phyloP scores from a whole-genome alignment of 108 stramenopile genomes.

The Nitzschia putrida region DNA sequence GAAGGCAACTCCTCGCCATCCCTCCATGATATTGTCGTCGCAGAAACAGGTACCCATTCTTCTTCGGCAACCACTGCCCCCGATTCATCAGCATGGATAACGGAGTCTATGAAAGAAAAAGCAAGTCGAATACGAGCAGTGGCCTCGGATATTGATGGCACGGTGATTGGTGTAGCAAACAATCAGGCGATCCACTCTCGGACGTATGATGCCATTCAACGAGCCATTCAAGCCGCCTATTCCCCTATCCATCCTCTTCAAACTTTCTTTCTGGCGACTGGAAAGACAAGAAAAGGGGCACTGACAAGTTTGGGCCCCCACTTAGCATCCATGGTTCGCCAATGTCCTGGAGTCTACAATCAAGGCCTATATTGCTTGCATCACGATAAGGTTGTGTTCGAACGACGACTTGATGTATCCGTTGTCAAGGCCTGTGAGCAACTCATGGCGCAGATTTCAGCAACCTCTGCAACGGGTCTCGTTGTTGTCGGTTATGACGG shows the following conservation, averaged over 20 bases:
- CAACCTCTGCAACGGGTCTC: conserved; percentile 23
- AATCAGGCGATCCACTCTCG: conserved; percentile 64
- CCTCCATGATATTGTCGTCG: too few relatives aligned
- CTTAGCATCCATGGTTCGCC: conserved; percentile 21
- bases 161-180: conserved; percentile 58
- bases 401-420: conserved; percentile 58
- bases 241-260: conserved; percentile 25
- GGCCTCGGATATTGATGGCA: conserved; percentile 90
- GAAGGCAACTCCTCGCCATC: too few relatives aligned
- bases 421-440: conserved; percentile 66
- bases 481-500: conserved; percentile 88
- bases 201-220: conserved; percentile 54
- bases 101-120: conserved; percentile 16
- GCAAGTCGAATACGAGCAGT: conserved; percentile 54
- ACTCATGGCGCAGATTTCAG: conserved; percentile 46
- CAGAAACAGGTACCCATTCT: too few relatives aligned
- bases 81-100: conserved; percentile 9
- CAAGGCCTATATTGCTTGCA: conserved; percentile 90
- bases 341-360: conserved; percentile 59
- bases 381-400: conserved; percentile 78
- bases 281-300: conserved; percentile 81
- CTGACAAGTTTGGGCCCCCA: conserved; percentile 58
- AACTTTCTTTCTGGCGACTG: conserved; percentile 85
- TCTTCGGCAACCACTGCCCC: not conserved
- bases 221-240: conserved; percentile 47